Conservation (phyloP, 2,329 filamentous ascomycete species). For the Annulohypoxylon truncatum region DNA sequence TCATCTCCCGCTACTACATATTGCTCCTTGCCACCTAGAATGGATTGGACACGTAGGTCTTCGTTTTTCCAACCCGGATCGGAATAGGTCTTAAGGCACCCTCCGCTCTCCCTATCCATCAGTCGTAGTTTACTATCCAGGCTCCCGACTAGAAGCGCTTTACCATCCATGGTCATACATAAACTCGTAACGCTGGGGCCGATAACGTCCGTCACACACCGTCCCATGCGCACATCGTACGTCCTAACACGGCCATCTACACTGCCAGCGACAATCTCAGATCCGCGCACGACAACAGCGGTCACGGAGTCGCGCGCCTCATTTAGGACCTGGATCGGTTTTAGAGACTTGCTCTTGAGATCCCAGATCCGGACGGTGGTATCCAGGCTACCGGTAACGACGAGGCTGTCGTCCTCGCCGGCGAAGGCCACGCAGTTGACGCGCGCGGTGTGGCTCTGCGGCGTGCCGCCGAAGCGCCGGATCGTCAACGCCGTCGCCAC, state of each 20-base stretch:
- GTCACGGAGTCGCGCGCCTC: constrained; percentile 79
- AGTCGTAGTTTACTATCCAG: constrained; percentile 82
- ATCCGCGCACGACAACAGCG: constrained; percentile 59
- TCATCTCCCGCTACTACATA: constrained; percentile 87
- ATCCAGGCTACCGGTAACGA: constrained; percentile 81
- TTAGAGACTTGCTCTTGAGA: constrained; percentile 61
- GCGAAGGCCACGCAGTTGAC: constrained; percentile 71
- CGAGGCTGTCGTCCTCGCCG: constrained; percentile 77
- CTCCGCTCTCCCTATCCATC: constrained; percentile 81
- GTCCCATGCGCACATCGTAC: constrained; percentile 86
- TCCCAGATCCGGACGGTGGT: constrained; percentile 84
- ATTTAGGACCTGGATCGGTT: constrained; percentile 76
- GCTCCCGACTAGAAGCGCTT: constrained; percentile 77
- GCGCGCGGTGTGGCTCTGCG: constrained; percentile 73
- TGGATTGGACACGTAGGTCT: constrained; percentile 78
- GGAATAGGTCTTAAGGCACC: constrained; percentile 77
- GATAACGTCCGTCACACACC: constrained; percentile 76
- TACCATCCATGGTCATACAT: constrained; percentile 75
- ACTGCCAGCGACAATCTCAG: constrained; percentile 77
- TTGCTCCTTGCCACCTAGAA: constrained; percentile 80
- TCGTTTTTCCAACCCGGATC: constrained; percentile 70
- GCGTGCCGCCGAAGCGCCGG: constrained; percentile 74
- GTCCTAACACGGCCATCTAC: constrained; percentile 85
- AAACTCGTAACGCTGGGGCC: constrained; percentile 80
- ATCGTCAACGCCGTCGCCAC: constrained; percentile 83